Base-by-base conservation (phyloP, 208 protist species). In the Acanthamoeba polyphaga region DNA sequence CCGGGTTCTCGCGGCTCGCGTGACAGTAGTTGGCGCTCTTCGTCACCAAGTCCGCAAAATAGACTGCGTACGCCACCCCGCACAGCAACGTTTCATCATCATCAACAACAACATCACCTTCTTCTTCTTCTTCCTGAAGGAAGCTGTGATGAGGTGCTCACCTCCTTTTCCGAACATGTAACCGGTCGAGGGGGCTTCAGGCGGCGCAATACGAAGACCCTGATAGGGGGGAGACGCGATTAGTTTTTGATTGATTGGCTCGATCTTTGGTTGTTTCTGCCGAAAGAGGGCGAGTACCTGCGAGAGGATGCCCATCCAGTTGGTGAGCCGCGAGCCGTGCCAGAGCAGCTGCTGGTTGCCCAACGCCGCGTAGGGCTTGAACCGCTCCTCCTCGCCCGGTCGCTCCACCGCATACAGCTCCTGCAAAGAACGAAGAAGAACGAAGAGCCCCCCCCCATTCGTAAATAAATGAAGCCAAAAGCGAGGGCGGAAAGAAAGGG, bases 121-220 rank as follows among this genome's bases (percentile, higher is more conserved):
- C 13, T 22, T 58, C 53, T 58, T 58, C 12, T 19, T 58, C 53
- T 12, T 19, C 12, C 22, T 58, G 15, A 12, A 58, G 2, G 5
- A 58, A 22, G 9, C 53, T 19, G 15, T 10, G 29, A 15, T 27
- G 55, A 43, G 24, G 24, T 32, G n/a, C 13, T 1, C 13, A 78
- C 94, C 82, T 93, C 96, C 94, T 97, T 95, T 97, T 22, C 96
- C 96, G 84, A 97, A 62, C 96, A 97, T 97, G 95, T 97, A 97
- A 24, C 96, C 96, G 51, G 96, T 96, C 19, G 51, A 38, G 74
- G 96, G 96, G 10, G 96, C 96, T 49, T 97, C 95, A 12, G 96
- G 96, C 49, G 96, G 96, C 7, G 96, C 96, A 60, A 97, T 97
- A 15, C 96, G 68, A 15, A 97, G 95, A 24, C 96, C 96, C 60